phyloP scores from a whole-genome alignment of 768 basidiomycete genomes.

The Lactifluus pinguis region DNA sequence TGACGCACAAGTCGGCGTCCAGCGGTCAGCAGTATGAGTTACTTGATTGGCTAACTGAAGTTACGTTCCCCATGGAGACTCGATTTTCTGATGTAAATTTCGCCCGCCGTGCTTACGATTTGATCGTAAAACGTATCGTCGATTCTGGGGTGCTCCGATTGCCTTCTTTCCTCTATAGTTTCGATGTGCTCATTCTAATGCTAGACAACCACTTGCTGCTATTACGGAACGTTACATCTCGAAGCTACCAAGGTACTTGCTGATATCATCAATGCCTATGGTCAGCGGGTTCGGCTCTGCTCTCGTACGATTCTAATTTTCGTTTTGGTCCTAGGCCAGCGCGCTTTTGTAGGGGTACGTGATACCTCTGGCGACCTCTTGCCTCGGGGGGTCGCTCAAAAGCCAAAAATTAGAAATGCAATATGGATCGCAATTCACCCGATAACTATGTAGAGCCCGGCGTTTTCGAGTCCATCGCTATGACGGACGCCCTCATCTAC shows the following conservation, averaged over 20 bases:
- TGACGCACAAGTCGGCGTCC: background rate
- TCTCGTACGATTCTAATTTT: background rate
- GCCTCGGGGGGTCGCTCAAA: background rate
- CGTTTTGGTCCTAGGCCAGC: conserved; percentile 45
- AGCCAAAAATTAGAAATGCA: conserved; percentile 56
- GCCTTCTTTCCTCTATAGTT: background rate
- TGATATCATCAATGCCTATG: conserved; percentile 55
- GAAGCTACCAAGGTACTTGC: conserved; percentile 77
- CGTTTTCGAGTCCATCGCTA: conserved; percentile 44
- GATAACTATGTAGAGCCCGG: conserved; percentile 63
- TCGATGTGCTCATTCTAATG: background rate
- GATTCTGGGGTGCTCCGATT: conserved; percentile 57
- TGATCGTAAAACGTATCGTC: conserved; percentile 63
- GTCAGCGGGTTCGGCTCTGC: conserved; percentile 28
- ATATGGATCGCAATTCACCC: conserved; percentile 74
- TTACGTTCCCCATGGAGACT: conserved; percentile 85
- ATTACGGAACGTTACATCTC: conserved; percentile 77
- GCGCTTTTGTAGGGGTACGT: conserved; percentile 78
- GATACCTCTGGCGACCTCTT: background rate
- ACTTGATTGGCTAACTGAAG: conserved; percentile 75
- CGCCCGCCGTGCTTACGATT: conserved; percentile 57
- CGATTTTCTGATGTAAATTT: conserved; percentile 63
- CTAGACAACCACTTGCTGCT: conserved; percentile 91
- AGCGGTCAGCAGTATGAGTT: conserved; percentile 83
- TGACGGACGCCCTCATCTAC: conserved; percentile 55